Evolutionary conservation across 1,284 basidiomycete species (phyloP).

Genomic region (Pseudozyma hubeiensis): DNA sequence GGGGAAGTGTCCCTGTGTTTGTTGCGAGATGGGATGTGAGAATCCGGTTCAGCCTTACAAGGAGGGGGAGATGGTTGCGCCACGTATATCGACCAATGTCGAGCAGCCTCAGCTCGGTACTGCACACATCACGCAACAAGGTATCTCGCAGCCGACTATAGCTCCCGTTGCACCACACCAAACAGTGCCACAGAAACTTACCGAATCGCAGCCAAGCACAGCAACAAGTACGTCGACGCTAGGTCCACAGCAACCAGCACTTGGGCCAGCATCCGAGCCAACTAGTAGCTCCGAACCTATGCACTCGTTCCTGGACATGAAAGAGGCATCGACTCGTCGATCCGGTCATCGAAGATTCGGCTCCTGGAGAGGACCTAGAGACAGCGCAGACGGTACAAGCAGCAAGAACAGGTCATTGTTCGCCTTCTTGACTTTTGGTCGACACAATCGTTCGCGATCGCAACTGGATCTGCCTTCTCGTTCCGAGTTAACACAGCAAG

Average conservation of each 20-base stretch:
- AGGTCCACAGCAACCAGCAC: neutral
- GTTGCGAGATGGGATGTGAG: slow-evolving; percentile 28
- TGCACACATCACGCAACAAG: neutral
- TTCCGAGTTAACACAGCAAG: neutral
- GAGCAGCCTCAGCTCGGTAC: neutral
- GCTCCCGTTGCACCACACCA: too few species aligned
- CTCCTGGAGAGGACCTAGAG: neutral
- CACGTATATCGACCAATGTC: neutral
- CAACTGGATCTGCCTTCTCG: neutral
- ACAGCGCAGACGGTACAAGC: neutral
- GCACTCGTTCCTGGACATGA: slow-evolving; percentile 29
- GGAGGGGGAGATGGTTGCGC: neutral
- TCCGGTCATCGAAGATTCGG: neutral
- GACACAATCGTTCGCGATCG: slow-evolving; percentile 5
- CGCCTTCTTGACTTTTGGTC: neutral
- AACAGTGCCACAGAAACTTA: too few species aligned
- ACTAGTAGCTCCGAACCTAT: neutral
- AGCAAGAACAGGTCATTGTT: neutral
- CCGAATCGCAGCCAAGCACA: neutral
- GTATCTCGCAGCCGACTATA: too few species aligned
- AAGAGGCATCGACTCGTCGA: neutral
- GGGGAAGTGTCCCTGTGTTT: slow-evolving; percentile 34
- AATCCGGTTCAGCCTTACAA: slow-evolving; percentile 10
- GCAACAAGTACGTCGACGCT: neutral
- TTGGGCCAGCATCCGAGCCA: neutral